Base-by-base conservation (phyloP, 73 alveolate species). In the Tetrahymena thermophila region DNA sequence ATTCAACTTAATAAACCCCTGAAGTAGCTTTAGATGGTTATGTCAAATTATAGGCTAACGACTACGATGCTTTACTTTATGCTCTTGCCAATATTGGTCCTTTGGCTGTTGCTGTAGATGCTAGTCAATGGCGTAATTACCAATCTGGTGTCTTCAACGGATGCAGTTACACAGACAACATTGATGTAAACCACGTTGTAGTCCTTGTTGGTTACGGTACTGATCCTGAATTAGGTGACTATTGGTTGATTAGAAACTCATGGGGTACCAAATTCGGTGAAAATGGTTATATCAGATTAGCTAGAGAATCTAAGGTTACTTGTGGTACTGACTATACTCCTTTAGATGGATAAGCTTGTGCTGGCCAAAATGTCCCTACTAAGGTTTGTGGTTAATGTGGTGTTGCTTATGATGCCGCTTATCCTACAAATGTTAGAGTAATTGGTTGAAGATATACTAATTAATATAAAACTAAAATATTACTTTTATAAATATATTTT, bases 51-150 rank as follows among this genome's bases (percentile, higher is more conserved):
- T 94, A 44, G 23, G 97, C 89, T 44, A 95, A 95, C 31, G 96
- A 25, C 34, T 93, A 95, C 34, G 10, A 56, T 10, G 95, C 96
- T 50, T 34, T 95, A 28, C 35, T 71, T n/a, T n/a, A n/a, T 13
- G 37, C 89, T 25, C 40, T 71, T 71, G 89, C 89, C 1, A 71
- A 71, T 31, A 71, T 71, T 71, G 89, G 89, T 71, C 96, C 96
- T 83, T 97, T 96, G 37, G 96, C 96, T 35, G 97, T 96, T 43
- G 98, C 95, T 35, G 97, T 95, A 93, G 98, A 96, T 96, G 97
- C 96, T 34, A 17, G 58, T 25, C 15, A 55, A 31, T 96, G 98
- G 98, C 96, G 85, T 93, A 85, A 40, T 37, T 96, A 96, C 89
- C 40, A 93, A 57, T 35, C 83, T 34, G 94, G 56, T 43, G 35